A percentile compares a stretch with the other conserved stretches of the same genome.
Evolutionary conservation across 495 filamentous ascomycete genomes (phyloP).

Genomic region (Xylaria telfairii): DNA sequence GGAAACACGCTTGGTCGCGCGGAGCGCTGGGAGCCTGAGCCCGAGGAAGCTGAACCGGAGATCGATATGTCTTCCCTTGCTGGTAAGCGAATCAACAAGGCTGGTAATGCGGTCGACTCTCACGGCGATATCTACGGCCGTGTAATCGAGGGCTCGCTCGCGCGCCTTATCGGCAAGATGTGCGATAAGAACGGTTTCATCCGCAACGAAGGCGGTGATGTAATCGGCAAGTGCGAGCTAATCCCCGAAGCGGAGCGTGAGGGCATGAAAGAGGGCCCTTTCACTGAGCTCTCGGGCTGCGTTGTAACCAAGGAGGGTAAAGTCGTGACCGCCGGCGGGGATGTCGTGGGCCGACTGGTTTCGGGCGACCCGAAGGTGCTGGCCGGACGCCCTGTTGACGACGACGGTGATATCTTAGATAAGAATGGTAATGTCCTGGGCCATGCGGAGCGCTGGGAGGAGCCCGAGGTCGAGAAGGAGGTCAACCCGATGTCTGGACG

Average conservation of each 20-base stretch:
- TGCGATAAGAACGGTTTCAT: conserved; percentile 82
- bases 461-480: conserved; percentile 71
- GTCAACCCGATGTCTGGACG: conserved; percentile 70
- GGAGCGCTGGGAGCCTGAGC: conserved; percentile 66
- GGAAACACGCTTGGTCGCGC: conserved; percentile 81
- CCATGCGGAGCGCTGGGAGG: conserved; percentile 81
- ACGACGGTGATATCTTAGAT: conserved; percentile 83
- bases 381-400: conserved; percentile 76
- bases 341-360: conserved; percentile 74
- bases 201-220: conserved; percentile 78
- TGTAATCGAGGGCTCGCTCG: conserved; percentile 73
- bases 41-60: conserved; percentile 63
- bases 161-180: conserved; percentile 76
- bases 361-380: conserved; percentile 76
- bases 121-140: conserved; percentile 77
- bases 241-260: conserved; percentile 73
- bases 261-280: conserved; percentile 75
- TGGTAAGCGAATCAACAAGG: conserved; percentile 86
- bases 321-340: conserved; percentile 64
- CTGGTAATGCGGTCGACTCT: conserved; percentile 79
- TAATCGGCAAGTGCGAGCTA: conserved; percentile 81
- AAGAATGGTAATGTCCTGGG: conserved; percentile 83
- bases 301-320: conserved; percentile 80
- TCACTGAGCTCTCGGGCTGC: conserved; percentile 75
- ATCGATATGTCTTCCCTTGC: conserved; percentile 73